Evolutionary conservation across 305 asterid genomes (phyloP), one percentile per base, ranked within the genome.

Genomic region (Solanum hybrid): DNA sequence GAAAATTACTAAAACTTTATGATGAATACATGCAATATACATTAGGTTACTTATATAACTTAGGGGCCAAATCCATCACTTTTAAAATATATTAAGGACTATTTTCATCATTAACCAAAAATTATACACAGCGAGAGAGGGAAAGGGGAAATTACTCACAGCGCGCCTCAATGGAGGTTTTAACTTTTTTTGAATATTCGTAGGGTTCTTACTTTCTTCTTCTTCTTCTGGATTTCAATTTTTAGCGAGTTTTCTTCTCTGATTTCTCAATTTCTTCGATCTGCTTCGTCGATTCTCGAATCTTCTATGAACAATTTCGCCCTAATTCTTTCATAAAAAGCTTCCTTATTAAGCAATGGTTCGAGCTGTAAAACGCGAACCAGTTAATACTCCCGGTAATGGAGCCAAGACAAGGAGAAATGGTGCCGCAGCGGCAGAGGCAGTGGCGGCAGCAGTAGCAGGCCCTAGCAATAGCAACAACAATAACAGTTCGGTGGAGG

Each of bases 331-430:
- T 13, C 85, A 36, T 79, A n/a, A 79, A 9, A 27, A 82, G 73
- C 40, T 82, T 82, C 40, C 29, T 29, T 69, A 46, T 9, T 46
- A 29, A 77, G 51, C 77, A 51, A 88, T 88, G 89, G 86, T 24
- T 64, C 78, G 87, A 88, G 6, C 64, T 32, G 87, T 32, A 27
- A 78, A 88, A 29, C 89, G 87, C 20, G 87, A 88, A 88, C 24
- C 77, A 7, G 86, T 42, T 3, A 7, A 11, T 77, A 6, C 75
- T 46, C 76, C 10, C 0, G 27, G 76, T 77, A 82, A 79, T 79
- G 60, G 85, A 3, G 26, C 6, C 11, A 79, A 37, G 2, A 20
- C 79, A 38, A 40, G 89, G 38, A 64, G 13, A 0, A 81, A 42
- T 42, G 26, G 10, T 2, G 86, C 71, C 0, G 86, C 86, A 37